A percentile compares a stretch with the other conserved stretches of the same genome.
Evolutionary conservation across 768 basidiomycete species (phyloP).

Genomic region (Termitomyces sp.): DNA sequence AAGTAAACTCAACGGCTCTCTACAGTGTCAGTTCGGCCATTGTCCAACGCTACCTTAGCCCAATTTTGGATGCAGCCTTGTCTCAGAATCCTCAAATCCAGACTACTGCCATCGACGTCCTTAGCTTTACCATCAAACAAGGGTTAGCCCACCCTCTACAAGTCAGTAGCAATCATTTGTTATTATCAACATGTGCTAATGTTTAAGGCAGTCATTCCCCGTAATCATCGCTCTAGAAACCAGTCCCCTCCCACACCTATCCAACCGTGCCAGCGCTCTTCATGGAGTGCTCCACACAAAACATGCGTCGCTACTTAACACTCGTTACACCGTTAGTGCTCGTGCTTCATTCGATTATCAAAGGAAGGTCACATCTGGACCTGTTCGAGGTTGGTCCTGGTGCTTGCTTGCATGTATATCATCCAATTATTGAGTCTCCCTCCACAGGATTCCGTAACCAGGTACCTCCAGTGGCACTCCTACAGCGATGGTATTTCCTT

Average conservation of each 20-base stretch:
- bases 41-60: constrained; percentile 85
- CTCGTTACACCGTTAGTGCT: constrained; percentile 79
- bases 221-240: constrained; percentile 94
- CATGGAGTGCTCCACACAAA: constrained; percentile 85
- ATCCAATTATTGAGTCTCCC: constrained; percentile 2
- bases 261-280: constrained; percentile 73
- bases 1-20: neutral
- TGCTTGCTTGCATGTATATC: neutral
- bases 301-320: constrained; percentile 85
- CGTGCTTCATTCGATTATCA: constrained; percentile 84
- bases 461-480: constrained; percentile 64
- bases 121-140: constrained; percentile 92
- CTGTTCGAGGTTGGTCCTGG: constrained; percentile 47
- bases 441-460: constrained; percentile 70
- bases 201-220: constrained; percentile 68
- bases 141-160: constrained; percentile 94
- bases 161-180: constrained; percentile 34
- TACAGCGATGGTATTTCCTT: constrained; percentile 89
- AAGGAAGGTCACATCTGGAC: constrained; percentile 43
- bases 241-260: constrained; percentile 54
- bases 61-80: constrained; percentile 78
- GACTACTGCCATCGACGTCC: constrained; percentile 81
- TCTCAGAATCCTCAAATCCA: constrained; percentile 72
- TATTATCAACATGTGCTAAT: neutral
- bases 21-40: constrained; percentile 89